Percentiles rank a stretch among this genome's conserved stretches.
Evolutionary conservation across 805 yeast species (phyloP).

Genomic region (Blastobotrys peoriensis): DNA sequence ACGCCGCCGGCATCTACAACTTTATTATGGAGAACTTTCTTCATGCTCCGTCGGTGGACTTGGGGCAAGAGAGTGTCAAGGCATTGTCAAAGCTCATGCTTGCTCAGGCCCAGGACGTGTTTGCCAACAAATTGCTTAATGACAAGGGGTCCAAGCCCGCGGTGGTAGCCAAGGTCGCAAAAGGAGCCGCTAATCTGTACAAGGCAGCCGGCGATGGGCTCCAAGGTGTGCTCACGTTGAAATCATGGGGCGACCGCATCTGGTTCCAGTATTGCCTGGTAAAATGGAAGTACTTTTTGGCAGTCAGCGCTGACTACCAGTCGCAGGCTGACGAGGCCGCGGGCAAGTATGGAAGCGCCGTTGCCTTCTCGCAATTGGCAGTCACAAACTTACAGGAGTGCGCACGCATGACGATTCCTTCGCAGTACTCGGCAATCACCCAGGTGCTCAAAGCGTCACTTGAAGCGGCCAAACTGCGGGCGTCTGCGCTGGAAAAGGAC

Average conservation of each 20-base stretch:
- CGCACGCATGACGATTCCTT: constrained; percentile 19
- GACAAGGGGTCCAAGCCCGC: constrained; percentile 49
- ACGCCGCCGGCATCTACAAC: constrained; percentile 71
- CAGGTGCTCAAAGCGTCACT: constrained; percentile 19
- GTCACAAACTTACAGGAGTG: constrained; percentile 27
- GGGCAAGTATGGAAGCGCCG: constrained; percentile 67
- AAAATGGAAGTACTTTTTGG: constrained; percentile 50
- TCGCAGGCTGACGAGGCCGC: constrained; percentile 48
- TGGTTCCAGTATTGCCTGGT: constrained; percentile 51
- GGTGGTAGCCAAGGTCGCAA: constrained; percentile 69
- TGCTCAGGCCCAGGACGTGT: constrained; percentile 87
- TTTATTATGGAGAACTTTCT: constrained; percentile 73
- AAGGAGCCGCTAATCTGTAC: constrained; percentile 52
- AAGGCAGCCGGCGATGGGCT: constrained; percentile 45
- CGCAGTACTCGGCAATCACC: constrained; percentile 17
- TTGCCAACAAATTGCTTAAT: constrained; percentile 53
- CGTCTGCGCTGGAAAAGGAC: constrained; percentile 55
- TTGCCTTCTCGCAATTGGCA: constrained; percentile 57
- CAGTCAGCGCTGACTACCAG: constrained; percentile 56
- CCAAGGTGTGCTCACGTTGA: constrained; percentile 20
- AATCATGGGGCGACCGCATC: constrained; percentile 37
- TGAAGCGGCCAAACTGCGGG: constrained; percentile 27
- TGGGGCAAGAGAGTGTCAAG: constrained; percentile 59
- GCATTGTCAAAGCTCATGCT: constrained; percentile 61
- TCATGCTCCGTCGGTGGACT: constrained; percentile 81